Conservation (phyloP, 2,329 filamentous ascomycete species). For the Trichophyton equinum region DNA sequence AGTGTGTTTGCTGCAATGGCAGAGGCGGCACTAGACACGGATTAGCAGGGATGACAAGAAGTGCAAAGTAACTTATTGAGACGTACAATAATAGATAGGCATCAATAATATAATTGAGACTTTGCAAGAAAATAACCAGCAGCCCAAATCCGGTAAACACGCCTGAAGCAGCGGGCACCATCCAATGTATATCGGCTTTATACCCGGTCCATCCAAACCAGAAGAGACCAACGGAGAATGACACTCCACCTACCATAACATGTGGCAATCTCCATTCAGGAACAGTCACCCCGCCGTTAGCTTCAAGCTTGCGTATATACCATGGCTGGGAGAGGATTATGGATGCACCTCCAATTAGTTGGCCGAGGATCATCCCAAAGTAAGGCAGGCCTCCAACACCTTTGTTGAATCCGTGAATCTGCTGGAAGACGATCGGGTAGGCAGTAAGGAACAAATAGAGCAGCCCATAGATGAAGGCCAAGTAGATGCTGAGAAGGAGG, state of each 20-base stretch:
- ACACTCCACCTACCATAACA: slow-evolving; percentile 35
- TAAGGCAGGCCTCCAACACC: slow-evolving; percentile 33
- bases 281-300: slow-evolving; percentile 23
- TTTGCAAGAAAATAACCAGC: slow-evolving; percentile 37
- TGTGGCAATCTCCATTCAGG: slow-evolving; percentile 36
- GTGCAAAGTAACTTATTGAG: not conserved
- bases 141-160: slow-evolving; percentile 38
- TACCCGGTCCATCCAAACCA: slow-evolving; percentile 33
- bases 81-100: slow-evolving; percentile 23
- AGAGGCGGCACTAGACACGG: slow-evolving; percentile 32
- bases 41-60: not conserved
- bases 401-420: slow-evolving; percentile 17
- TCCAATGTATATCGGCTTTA: slow-evolving; percentile 26
- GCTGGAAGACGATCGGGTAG: slow-evolving; percentile 23
- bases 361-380: slow-evolving; percentile 33
- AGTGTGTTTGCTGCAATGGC: slow-evolving; percentile 41
- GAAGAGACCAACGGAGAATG: slow-evolving; percentile 35
- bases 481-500: slow-evolving; percentile 29
- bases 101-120: slow-evolving; percentile 35
- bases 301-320: slow-evolving; percentile 26
- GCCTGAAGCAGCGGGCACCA: slow-evolving; percentile 29
- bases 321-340: slow-evolving; percentile 31
- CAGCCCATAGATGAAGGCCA: slow-evolving; percentile 26
- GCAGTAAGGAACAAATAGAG: slow-evolving; percentile 26
- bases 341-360: slow-evolving; percentile 28